A percentile compares a stretch with the other conserved stretches of the same genome.
phyloP scores from a whole-genome alignment of 2,329 filamentous ascomycete species.

The Aspergillus candidus region DNA sequence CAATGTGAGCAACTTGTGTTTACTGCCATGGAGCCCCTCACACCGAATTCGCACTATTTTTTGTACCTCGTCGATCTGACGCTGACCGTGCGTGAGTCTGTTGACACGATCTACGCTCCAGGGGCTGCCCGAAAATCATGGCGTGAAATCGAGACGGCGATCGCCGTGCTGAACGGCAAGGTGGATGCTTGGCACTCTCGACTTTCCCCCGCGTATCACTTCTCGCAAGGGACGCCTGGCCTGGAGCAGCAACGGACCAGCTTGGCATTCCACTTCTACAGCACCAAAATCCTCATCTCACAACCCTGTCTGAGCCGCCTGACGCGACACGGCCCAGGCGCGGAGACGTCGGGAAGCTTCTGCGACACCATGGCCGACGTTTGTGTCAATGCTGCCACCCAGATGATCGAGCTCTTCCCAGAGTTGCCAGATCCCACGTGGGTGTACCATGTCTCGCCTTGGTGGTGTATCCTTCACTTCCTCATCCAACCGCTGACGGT shows the following conservation, averaged over 20 bases:
- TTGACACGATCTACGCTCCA: constrained; percentile 36
- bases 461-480: constrained; percentile 39
- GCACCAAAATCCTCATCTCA: constrained; percentile 37
- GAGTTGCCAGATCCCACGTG: constrained; percentile 26
- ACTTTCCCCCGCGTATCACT: constrained; percentile 34
- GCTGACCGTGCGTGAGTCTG: constrained; percentile 30
- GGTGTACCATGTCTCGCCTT: constrained; percentile 29
- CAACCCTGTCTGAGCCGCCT: constrained; percentile 40
- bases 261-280: constrained; percentile 39
- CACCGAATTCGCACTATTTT: constrained; percentile 37
- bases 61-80: constrained; percentile 35
- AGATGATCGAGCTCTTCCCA: constrained; percentile 33
- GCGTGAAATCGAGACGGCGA: constrained; percentile 32
- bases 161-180: constrained; percentile 28
- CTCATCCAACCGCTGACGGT: constrained; percentile 36
- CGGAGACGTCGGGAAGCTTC: constrained; percentile 22
- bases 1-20: constrained; percentile 18
- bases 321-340: constrained; percentile 22
- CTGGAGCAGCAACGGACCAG: constrained; percentile 30
- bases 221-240: constrained; percentile 21
- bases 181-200: constrained; percentile 35
- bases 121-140: constrained; percentile 29
- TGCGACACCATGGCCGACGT: constrained; percentile 29
- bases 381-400: constrained; percentile 33
- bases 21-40: constrained; percentile 23